Evolutionary conservation across 1,284 basidiomycete genomes (phyloP).

Genomic region (Afroboletus lepidellus): DNA sequence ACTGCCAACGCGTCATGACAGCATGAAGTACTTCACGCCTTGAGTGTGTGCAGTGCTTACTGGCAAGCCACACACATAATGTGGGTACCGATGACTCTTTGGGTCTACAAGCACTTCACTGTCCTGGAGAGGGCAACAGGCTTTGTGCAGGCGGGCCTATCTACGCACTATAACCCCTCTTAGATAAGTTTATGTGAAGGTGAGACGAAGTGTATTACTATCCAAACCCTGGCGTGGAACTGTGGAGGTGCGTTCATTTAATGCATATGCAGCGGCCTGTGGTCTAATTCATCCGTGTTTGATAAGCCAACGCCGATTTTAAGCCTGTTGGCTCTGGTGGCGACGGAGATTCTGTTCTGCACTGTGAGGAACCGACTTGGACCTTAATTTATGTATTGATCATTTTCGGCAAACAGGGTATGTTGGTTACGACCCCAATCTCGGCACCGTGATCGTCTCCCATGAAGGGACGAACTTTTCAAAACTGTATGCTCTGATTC

Average conservation of each 20-base stretch:
- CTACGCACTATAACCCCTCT: too few relatives aligned
- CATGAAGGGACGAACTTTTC: conserved; percentile 38
- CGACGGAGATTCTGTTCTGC: conserved; percentile 52
- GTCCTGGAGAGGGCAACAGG: too few relatives aligned
- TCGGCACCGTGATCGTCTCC: conserved; percentile 35
- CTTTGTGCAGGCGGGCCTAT: too few relatives aligned
- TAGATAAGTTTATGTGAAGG: too few relatives aligned
- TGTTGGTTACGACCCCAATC: conserved; percentile 38
- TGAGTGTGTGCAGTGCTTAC: too few relatives aligned
- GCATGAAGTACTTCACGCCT: too few relatives aligned
- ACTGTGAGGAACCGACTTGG: conserved; percentile 33
- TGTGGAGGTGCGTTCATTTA: conserved; percentile 52
- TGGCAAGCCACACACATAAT: too few relatives aligned
- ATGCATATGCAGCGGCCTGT: background rate
- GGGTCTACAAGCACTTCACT: too few relatives aligned
- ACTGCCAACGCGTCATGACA: too few relatives aligned
- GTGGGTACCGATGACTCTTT: too few relatives aligned
- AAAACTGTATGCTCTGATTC: conserved; percentile 28
- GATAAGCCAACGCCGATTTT: conserved; percentile 54
- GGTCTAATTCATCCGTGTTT: background rate
- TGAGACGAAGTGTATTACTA: conserved; percentile 17
- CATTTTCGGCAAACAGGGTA: conserved; percentile 32
- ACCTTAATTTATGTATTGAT: background rate
- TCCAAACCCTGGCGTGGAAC: conserved; percentile 49
- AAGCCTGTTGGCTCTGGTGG: conserved; percentile 62